Base-by-base conservation (phyloP, 805 yeast species). In the Kregervanrija pseudodelftensis region DNA sequence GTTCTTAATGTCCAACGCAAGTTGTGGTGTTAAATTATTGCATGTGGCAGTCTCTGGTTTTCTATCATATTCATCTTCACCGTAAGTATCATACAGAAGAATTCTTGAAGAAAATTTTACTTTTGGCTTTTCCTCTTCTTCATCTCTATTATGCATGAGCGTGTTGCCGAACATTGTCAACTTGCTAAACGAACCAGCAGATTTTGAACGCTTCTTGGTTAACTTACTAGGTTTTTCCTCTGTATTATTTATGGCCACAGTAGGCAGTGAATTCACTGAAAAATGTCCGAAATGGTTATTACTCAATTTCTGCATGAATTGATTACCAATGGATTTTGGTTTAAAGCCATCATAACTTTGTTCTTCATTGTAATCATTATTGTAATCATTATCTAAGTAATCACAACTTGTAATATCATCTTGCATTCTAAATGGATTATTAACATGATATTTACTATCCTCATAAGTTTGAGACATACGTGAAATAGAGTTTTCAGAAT, bases 21-120 rank as follows among this genome's bases (percentile, higher is more conserved):
- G 66, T 46, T 74, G 71, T 5, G 97, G 96, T 1, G 96, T 89
- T 61, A 89, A 70, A 59, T 83, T 88, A 63, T 90, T 88, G 66
- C 97, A 91, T 2, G 97, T 89, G 3, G 95, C 95, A 30, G 81
- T 71, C 50, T 89, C 97, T 0, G 97, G 96, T 51, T 82, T 88
- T 56, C 99, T 79, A 63, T 91, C 97, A 63, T 91, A 91, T 52
- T 85, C 96, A 14, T 76, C 80, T 33, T 81, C 80, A 47, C 82
- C 76, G 62, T 84, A 88, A 0, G 96, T 91, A 48, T 88, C 95
- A 63, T 81, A 91, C 37, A 93, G 74, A 8, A 86, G 75, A 45
- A 93, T 86, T 53, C 88, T 72, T 1, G 95, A 81, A 5, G 95
- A 84, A 64, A 91, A 91, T 40, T 77, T 66, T 58, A 56, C 68